A percentile compares a stretch with the other conserved stretches of the same genome.
Evolutionary conservation across 2,329 filamentous ascomycete species (phyloP).

Genomic region (Fusarium nisikadoi): DNA sequence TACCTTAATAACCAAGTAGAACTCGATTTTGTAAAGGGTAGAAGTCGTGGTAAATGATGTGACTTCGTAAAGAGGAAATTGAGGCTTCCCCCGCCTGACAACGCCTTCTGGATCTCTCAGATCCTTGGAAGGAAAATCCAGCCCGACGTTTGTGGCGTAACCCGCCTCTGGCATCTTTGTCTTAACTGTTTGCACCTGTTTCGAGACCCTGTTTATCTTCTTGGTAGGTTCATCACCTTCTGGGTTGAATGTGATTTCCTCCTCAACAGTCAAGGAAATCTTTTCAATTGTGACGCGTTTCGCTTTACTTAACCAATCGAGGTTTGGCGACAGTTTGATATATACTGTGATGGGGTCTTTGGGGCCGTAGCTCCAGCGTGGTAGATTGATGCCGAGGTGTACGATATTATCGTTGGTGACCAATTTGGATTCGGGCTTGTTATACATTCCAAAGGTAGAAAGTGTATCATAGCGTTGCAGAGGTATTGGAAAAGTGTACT

Average conservation of each 20-base stretch:
- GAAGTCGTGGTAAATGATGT: conserved; percentile 93
- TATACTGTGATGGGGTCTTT: conserved; percentile 95
- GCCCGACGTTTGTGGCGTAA: conserved; percentile 90
- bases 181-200: conserved; percentile 83
- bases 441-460: conserved; percentile 99
- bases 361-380: conserved; percentile 96
- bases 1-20: conserved; percentile 95
- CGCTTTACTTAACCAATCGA: conserved; percentile 90
- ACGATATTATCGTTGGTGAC: conserved; percentile 90
- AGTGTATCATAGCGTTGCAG: conserved; percentile 94
- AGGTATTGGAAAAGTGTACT: conserved; percentile 90
- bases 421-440: conserved; percentile 89
- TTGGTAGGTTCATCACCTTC: conserved; percentile 95
- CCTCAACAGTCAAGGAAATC: conserved; percentile 92
- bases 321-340: conserved; percentile 92
- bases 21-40: conserved; percentile 97
- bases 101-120: conserved; percentile 88
- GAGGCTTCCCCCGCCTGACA: conserved; percentile 83
- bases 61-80: conserved; percentile 89
- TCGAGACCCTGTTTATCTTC: conserved; percentile 87
- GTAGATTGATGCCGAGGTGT: conserved; percentile 89
- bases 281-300: conserved; percentile 93
- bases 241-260: conserved; percentile 98
- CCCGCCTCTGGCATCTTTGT: conserved; percentile 89
- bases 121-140: conserved; percentile 92